Conservation (phyloP, 2,329 filamentous ascomycete genomes). For the Dactylonectria macrodidyma region DNA sequence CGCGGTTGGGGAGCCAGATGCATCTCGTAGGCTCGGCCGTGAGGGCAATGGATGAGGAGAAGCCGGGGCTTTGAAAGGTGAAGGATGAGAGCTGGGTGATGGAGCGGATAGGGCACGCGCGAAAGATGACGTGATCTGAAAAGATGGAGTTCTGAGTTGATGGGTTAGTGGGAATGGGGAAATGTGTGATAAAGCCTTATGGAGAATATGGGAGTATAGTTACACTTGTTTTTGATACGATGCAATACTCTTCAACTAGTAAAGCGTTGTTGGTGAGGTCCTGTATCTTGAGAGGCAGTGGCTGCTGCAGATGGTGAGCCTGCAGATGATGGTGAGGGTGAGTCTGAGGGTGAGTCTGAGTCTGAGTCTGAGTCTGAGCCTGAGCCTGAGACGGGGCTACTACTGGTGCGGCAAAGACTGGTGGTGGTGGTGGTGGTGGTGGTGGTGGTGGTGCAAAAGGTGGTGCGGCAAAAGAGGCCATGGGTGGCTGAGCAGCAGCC, state of each 20-base stretch:
- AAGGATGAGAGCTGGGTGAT: slow-evolving; percentile 49
- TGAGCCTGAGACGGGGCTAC: no score
- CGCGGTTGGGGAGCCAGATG: slow-evolving; percentile 53
- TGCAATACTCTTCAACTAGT: slow-evolving; percentile 51
- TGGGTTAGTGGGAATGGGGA: neutral
- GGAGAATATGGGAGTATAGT: slow-evolving; percentile 19
- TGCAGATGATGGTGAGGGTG: no score
- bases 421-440: neutral
- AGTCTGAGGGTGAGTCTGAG: no score
- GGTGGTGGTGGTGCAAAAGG: no score
- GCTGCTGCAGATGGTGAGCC: slow-evolving; percentile 9
- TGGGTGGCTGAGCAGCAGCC: slow-evolving; percentile 3
- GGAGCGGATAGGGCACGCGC: slow-evolving; percentile 51
- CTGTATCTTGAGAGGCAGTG: slow-evolving; percentile 51
- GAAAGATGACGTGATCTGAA: slow-evolving; percentile 51
- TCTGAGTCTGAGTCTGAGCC: no score
- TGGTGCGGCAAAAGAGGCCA: neutral
- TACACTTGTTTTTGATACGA: slow-evolving; percentile 47
- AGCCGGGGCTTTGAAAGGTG: slow-evolving; percentile 46
- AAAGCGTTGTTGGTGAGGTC: slow-evolving; percentile 53
- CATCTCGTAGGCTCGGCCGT: slow-evolving; percentile 48
- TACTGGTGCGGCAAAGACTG: no score
- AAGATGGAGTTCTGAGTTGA: slow-evolving; percentile 45
- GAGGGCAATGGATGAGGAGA: slow-evolving; percentile 33
- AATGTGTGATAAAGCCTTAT: no score